Conservation (phyloP, 768 basidiomycete species). For the Russula ochroleuca region DNA sequence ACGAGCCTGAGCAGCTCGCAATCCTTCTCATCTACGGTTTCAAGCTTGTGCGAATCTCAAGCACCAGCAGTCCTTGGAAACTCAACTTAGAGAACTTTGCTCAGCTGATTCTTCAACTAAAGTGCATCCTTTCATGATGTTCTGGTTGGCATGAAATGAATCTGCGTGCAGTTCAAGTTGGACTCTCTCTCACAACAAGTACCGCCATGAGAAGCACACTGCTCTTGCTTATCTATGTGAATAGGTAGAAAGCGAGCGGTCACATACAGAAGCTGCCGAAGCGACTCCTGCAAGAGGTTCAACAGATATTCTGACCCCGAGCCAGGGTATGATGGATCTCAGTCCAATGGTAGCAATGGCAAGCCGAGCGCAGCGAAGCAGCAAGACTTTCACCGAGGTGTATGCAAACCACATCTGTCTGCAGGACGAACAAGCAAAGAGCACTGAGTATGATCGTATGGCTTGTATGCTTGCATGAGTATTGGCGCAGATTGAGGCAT, state of each 20-base stretch:
- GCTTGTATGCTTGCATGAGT: constrained; percentile 75
- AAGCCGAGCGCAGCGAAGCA: constrained; percentile 70
- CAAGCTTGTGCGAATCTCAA: constrained; percentile 66
- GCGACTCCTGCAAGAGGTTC: constrained; percentile 46
- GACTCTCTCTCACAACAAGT: constrained; percentile 82
- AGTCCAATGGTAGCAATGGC: constrained; percentile 89
- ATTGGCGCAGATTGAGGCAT: constrained; percentile 86
- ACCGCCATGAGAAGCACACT: constrained; percentile 74
- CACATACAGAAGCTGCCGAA: constrained; percentile 65
- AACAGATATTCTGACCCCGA: constrained; percentile 44
- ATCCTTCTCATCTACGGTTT: constrained; percentile 57
- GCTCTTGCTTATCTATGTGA: constrained; percentile 68
- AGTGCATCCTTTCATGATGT: constrained; percentile 38
- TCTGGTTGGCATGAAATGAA: constrained; percentile 15
- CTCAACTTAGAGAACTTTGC: constrained; percentile 65
- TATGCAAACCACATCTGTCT: constrained; percentile 86
- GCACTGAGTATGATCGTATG: constrained; percentile 80
- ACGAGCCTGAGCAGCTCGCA: constrained; percentile 54
- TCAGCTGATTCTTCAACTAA: constrained; percentile 74
- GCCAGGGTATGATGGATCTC: constrained; percentile 60
- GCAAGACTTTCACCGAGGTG: constrained; percentile 91
- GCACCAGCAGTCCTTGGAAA: constrained; percentile 62
- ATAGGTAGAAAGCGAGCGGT: constrained; percentile 70
- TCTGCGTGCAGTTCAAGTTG: constrained; percentile 65
- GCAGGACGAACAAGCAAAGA: constrained; percentile 73